Base-by-base conservation (phyloP, 371 early-diverging fungal species). In the Capniomyces stellatus region DNA sequence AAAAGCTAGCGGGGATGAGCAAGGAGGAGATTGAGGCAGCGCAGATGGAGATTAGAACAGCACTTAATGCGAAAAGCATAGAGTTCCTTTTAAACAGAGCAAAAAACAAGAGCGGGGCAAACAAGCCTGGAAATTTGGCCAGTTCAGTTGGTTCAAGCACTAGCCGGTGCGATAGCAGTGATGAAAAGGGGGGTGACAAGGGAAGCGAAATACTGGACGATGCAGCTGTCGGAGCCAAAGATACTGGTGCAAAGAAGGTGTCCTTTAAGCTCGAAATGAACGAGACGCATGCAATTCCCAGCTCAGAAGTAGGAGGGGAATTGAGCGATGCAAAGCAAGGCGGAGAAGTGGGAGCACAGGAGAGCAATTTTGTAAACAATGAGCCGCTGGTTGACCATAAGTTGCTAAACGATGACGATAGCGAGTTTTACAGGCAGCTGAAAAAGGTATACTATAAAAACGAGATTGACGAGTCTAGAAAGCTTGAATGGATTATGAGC, bases 401-500 rank as follows among this genome's bases (percentile, higher is more conserved):
- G n/a, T n/a, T n/a, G 3, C 61, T 58, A 21, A 51, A 52, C 10
- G 67, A 64, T 6, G 28, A 54, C 0, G 67, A 63, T 30, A 58
- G 59, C 29, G 58, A 58, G 43, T 67, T 67, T 35, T 67, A 67
- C 29, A 2, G 43, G 2, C 51, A 60, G 8, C 47, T 63, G 51
- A 59, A 59, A 54, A 58, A 64, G 49, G 58, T 56, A 47, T 54
- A 59, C 10, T 67, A 55, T 22, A 61, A 64, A 19, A 52, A 57
- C 22, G 67, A 67, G 21, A 53, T 58, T 21, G 53, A 59, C 0
- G 67, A 67, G 29, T 62, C 58, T n/a, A 62, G 60, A 22, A 62
- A 67, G 48, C 53, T 67, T 23, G 67, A 63, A 12, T 67, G 67
- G 67, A 66, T 67, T 4, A 58, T 64, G 39, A 64, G 63, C 43